phyloP scores from a whole-genome alignment of 148 eudicot genomes.

The Camellia sinensis region DNA sequence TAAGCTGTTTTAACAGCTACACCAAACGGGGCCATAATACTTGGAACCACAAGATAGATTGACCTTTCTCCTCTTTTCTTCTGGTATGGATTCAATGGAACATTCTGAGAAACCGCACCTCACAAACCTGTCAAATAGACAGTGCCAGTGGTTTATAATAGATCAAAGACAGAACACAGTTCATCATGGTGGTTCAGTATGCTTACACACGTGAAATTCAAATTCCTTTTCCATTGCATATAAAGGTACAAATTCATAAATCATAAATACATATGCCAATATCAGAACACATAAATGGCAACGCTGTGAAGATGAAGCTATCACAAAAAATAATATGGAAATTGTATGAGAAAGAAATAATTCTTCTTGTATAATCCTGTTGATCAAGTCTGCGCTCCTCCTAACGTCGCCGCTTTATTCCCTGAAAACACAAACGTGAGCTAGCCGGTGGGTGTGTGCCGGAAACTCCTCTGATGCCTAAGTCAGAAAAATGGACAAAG shows the following conservation, averaged over 20 bases:
- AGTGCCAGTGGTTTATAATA: background rate
- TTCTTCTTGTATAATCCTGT: too few species aligned
- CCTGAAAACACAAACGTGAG: too few species aligned
- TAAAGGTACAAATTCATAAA: background rate
- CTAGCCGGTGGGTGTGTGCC: too few species aligned
- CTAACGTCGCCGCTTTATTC: too few species aligned
- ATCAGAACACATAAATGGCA: background rate
- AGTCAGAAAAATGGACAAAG: too few species aligned
- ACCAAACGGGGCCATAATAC: too few species aligned
- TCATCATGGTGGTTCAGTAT: background rate
- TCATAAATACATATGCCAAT: too few species aligned
- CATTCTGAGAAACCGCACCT: conserved; percentile 86
- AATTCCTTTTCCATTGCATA: background rate
- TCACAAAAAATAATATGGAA: background rate
- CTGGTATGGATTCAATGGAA: conserved; percentile 67
- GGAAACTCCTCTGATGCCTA: too few species aligned
- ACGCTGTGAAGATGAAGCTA: background rate
- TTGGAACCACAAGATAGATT: conserved; percentile 77
- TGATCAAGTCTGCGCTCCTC: too few species aligned
- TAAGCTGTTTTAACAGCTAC: too few species aligned
- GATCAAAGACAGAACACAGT: background rate
- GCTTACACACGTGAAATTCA: background rate
- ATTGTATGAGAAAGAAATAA: too few species aligned
- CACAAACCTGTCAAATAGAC: conserved; percentile 57
- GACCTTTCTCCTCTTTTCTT: conserved; percentile 67